These are phyloP conservation scores for Gliomastix tumulicola DNA, from an alignment of 2,329 filamentous ascomycete species.

Conservation along the genomic window DNA sequence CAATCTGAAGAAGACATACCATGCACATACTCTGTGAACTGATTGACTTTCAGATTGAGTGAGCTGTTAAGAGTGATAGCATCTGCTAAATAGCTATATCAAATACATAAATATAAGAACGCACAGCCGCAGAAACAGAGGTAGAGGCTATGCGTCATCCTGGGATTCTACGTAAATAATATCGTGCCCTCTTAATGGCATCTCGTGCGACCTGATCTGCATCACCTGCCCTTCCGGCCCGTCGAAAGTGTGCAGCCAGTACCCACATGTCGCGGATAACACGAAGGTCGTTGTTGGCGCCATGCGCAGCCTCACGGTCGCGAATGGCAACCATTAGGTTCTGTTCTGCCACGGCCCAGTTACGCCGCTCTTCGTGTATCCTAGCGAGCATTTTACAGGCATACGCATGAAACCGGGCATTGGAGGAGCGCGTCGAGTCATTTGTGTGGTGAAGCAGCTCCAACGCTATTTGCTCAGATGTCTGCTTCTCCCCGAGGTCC, in stretches of 20 bases:
- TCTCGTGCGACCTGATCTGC: no score
- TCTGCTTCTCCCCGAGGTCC: slow-evolving; percentile 22
- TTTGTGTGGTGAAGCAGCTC: slow-evolving; percentile 18
- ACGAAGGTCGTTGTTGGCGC: slow-evolving; percentile 22
- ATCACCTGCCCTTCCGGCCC: slow-evolving; percentile 16
- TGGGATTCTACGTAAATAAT: no score
- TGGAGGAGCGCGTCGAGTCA: slow-evolving; percentile 12
- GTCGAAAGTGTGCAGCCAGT: slow-evolving; percentile 22
- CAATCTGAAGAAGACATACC: no score
- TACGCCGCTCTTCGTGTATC: slow-evolving; percentile 20
- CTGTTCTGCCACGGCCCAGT: slow-evolving; percentile 21
- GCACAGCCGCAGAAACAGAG: no score
- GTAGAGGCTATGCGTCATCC: no score
- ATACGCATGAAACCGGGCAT: slow-evolving; percentile 27
- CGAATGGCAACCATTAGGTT: slow-evolving; percentile 22
- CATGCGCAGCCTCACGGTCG: slow-evolving; percentile 26
- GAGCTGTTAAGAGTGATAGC: no score
- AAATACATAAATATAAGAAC: no score
- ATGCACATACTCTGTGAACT: no score
- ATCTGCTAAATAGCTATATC: no score
- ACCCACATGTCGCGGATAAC: slow-evolving; percentile 31
- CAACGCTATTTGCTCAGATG: slow-evolving; percentile 20
- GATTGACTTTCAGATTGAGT: no score
- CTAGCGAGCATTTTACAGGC: slow-evolving; percentile 28
- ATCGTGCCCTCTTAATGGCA: no score